Evolutionary conservation across 352 stramenopile species (phyloP).

Genomic region (Phytopythium cucurbitacearum): DNA sequence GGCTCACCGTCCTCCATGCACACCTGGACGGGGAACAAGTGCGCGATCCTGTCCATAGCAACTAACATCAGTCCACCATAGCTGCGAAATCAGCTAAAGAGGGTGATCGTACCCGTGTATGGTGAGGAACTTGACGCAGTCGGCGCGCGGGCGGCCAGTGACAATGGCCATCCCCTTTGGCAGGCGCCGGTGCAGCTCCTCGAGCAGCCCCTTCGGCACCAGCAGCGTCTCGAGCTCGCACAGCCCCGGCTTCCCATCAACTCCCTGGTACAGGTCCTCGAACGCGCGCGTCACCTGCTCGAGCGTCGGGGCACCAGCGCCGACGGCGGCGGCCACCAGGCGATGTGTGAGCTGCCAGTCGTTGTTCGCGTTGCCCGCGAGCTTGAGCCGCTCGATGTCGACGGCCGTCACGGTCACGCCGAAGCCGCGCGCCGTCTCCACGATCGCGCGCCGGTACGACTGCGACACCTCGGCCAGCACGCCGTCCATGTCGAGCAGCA

Average conservation of each 20-base stretch:
- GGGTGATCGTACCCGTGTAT: slow-evolving; percentile 44
- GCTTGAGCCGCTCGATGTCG: slow-evolving; percentile 90
- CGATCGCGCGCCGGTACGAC: slow-evolving; percentile 93
- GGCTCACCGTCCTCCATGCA: slow-evolving; percentile 96
- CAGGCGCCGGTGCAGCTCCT: slow-evolving; percentile 76
- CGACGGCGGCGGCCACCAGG: slow-evolving; percentile 52
- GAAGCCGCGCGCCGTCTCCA: slow-evolving; percentile 84
- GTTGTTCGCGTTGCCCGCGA: slow-evolving; percentile 95
- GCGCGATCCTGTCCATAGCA: slow-evolving; percentile 37
- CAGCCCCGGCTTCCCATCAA: slow-evolving; percentile 53
- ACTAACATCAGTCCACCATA: background rate
- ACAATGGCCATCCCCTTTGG: slow-evolving; percentile 89
- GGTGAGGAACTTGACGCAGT: slow-evolving; percentile 93
- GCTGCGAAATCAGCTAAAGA: background rate
- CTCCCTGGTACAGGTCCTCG: slow-evolving; percentile 94
- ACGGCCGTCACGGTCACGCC: slow-evolving; percentile 82
- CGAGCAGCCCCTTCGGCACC: slow-evolving; percentile 76
- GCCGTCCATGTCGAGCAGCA: slow-evolving; percentile 97
- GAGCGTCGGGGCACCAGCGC: slow-evolving; percentile 43
- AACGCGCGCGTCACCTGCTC: slow-evolving; percentile 93
- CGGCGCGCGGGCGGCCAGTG: slow-evolving; percentile 90
- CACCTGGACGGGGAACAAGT: slow-evolving; percentile 88
- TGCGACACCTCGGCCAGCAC: slow-evolving; percentile 94
- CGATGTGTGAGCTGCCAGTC: slow-evolving; percentile 95
- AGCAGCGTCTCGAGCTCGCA: slow-evolving; percentile 92